Percentiles rank a stretch among this genome's conserved stretches.
phyloP scores from a whole-genome alignment of 2,329 filamentous ascomycete species.

The Leptographium flavum region DNA sequence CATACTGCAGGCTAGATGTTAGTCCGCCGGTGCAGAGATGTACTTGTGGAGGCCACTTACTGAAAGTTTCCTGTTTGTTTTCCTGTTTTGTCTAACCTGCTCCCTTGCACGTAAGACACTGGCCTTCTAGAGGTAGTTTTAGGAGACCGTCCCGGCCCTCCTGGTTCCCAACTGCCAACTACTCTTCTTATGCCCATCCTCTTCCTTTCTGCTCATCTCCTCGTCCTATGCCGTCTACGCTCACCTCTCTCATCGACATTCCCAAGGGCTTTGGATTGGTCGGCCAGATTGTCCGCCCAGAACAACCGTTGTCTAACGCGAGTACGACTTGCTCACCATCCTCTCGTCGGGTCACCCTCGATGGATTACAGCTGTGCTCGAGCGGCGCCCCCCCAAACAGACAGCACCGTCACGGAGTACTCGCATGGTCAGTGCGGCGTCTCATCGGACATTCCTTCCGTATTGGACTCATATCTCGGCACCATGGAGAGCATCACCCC shows the following conservation, averaged over 20 bases:
- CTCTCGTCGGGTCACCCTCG: no score
- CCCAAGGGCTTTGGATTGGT: neutral
- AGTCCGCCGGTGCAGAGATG: neutral
- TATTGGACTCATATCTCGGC: neutral
- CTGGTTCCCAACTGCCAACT: no score
- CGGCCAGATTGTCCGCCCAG: neutral
- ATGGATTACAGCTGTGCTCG: neutral
- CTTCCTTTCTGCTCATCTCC: neutral
- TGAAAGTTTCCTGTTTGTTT: neutral
- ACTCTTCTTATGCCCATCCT: no score
- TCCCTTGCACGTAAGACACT: neutral
- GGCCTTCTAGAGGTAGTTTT: neutral
- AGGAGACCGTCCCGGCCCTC: no score
- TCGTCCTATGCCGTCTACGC: neutral
- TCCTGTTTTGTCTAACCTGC: neutral
- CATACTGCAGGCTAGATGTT: neutral
- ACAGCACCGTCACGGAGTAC: neutral
- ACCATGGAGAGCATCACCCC: neutral
- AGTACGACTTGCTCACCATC: no score
- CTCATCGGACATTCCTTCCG: neutral
- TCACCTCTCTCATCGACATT: neutral
- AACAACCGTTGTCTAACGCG: neutral
- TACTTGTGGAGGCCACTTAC: neutral
- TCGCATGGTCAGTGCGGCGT: no score
- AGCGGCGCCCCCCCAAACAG: no score